Evolutionary conservation across 2,329 filamentous ascomycete species (phyloP).

Genomic region (Paracamarosporium sp.): DNA sequence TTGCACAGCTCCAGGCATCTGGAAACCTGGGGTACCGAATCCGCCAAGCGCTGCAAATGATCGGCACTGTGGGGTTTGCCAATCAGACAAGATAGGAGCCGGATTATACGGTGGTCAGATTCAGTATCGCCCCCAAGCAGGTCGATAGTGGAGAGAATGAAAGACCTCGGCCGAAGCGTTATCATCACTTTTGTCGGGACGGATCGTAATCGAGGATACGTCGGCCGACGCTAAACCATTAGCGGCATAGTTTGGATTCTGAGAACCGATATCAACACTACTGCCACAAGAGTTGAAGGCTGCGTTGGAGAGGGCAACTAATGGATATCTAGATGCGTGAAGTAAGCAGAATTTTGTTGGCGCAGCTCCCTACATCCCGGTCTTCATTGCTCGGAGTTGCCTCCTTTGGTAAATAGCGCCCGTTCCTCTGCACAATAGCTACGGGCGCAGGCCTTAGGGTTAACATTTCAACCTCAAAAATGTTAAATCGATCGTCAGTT

Average conservation of each 20-base stretch:
- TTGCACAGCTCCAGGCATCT: neutral
- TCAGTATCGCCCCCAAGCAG: neutral
- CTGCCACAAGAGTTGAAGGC: no score
- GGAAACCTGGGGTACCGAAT: neutral
- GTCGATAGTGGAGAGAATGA: neutral
- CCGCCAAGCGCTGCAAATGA: neutral
- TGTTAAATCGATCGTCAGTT: conserved; percentile 8
- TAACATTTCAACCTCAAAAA: conserved; percentile 14
- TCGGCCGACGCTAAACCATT: neutral
- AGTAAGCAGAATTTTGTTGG: no score
- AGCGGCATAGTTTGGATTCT: no score
- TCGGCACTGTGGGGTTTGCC: neutral
- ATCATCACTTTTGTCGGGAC: no score
- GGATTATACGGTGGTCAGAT: neutral
- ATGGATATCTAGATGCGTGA: no score
- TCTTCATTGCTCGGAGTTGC: no score
- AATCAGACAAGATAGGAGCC: neutral
- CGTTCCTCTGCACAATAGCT: no score
- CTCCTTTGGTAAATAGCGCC: no score
- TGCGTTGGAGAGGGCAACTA: no score
- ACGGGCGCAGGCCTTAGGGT: neutral
- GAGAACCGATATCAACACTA: no score
- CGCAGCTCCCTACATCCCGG: no score
- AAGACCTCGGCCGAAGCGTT: neutral
- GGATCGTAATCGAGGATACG: neutral